Evolutionary conservation across 495 filamentous ascomycete genomes (phyloP), one percentile per base, ranked within the genome.

Genomic region (Xylaria telfairii): DNA sequence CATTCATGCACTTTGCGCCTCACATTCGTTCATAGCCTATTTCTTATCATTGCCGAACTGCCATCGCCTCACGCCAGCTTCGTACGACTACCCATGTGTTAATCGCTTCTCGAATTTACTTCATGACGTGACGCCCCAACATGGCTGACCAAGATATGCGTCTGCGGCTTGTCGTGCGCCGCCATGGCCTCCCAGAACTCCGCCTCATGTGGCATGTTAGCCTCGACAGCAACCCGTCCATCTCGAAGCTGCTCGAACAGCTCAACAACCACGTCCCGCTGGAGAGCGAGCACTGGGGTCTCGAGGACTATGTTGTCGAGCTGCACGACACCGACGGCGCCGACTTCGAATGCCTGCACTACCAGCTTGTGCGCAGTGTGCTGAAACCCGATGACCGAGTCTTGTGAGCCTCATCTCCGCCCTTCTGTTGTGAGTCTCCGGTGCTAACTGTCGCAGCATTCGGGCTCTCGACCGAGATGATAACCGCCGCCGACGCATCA

Each of bases 231-330:
- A 87, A 89, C 57, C 81, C 83, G 21, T 96, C 93, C 0, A 85
- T 98, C 65, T 87, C 92, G n/a, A 90, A 92, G 65, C 85, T 99
- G 0, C 84, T 98, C 53, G 92, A 95, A 71, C 88, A 93, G 65
- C 84, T 99, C 60, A 95, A 97, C 75, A 89, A 93, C 44, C 85
- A 92, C 30, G 82, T 98, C 9, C 94, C 95, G 2, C 86, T 99
- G 1, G 96, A 98, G 79, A 91, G 91, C 49, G 87, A 81, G 65
- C 87, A 91, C 69, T 97, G 92, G 92, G 96, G 95, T 1, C 76
- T 98, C 32, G 96, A 99, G 75, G 93, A 98, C 76, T 99, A 99
- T 81, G 89, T 89, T 21, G 94, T 97, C 37, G 92, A 97, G 78
- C 85, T 98, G 4, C 81, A 80, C 32, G 83, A 85, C 68, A 69